These are phyloP conservation scores for Diplogelasinospora grovesii DNA, from an alignment of 495 filamentous ascomycete genomes.

Conservation along the genomic window DNA sequence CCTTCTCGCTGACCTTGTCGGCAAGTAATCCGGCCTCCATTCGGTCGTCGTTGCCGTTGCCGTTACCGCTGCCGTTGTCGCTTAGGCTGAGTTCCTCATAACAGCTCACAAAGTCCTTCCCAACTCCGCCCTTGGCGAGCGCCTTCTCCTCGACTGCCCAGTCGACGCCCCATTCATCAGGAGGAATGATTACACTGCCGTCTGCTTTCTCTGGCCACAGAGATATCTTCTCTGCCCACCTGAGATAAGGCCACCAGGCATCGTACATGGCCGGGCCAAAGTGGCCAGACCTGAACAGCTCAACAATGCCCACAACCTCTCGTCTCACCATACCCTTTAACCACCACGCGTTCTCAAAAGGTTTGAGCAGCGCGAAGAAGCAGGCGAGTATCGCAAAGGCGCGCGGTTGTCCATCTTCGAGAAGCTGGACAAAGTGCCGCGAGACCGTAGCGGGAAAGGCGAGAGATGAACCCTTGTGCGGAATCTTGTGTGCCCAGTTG, in stretches of 20 bases:
- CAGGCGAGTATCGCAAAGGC: slow-evolving; percentile 49
- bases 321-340: slow-evolving; percentile 47
- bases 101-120: too few species aligned
- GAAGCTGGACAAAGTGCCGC: slow-evolving; percentile 46
- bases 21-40: too few species aligned
- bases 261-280: slow-evolving; percentile 30
- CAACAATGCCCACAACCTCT: slow-evolving; percentile 48
- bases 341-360: slow-evolving; percentile 50
- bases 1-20: too few species aligned
- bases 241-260: slow-evolving; percentile 51
- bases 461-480: slow-evolving; percentile 44
- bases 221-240: slow-evolving; percentile 48
- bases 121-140: slow-evolving; percentile 19
- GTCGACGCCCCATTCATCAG: slow-evolving; percentile 44
- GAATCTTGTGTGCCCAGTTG: slow-evolving; percentile 52
- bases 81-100: too few species aligned
- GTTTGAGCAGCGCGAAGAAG: slow-evolving; percentile 51
- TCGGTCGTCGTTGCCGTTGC: too few species aligned
- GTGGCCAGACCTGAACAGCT: slow-evolving; percentile 41
- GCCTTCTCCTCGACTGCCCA: slow-evolving; percentile 36
- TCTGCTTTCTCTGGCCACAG: slow-evolving; percentile 37
- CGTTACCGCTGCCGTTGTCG: too few species aligned
- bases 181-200: slow-evolving; percentile 33
- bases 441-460: slow-evolving; percentile 53
- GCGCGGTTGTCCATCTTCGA: slow-evolving; percentile 43